Evolutionary conservation across 1,139 yeast genomes (phyloP).

Genomic region (Candida labiduridarum): DNA sequence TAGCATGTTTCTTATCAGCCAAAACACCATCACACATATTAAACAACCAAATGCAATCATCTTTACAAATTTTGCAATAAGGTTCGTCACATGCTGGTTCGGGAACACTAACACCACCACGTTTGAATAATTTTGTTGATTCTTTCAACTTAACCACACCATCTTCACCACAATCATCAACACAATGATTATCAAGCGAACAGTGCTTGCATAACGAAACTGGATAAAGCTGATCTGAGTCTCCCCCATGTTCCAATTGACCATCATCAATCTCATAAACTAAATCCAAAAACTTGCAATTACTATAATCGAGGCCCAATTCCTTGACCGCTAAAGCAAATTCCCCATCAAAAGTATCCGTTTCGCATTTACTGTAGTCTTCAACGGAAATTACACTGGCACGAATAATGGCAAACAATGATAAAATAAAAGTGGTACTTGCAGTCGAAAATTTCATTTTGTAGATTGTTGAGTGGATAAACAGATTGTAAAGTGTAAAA

Average conservation of each 20-base stretch:
- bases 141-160: not conserved
- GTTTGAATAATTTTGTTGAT: not conserved
- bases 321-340: constrained; percentile 3
- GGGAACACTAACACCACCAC: not conserved
- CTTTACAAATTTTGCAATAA: constrained; percentile 7
- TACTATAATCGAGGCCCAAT: not conserved
- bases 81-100: constrained; percentile 1
- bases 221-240: constrained; percentile 7
- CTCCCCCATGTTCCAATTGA: constrained; percentile 7
- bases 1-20: constrained; percentile 12
- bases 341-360: not conserved
- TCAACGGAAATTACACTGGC: constrained; percentile 1
- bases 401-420: not conserved
- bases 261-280: constrained; percentile 9
- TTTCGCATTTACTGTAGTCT: not conserved
- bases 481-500: too few species aligned
- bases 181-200: constrained; percentile 3
- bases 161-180: constrained; percentile 1
- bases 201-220: constrained; percentile 4
- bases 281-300: constrained; percentile 5
- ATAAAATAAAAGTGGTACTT: not conserved
- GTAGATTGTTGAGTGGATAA: not conserved
- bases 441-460: constrained; percentile 1
- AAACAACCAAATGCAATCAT: constrained; percentile 24
- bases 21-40: constrained; percentile 51